Evolutionary conservation across 805 yeast species (phyloP).

Genomic region (Cyberlindnera americana): DNA sequence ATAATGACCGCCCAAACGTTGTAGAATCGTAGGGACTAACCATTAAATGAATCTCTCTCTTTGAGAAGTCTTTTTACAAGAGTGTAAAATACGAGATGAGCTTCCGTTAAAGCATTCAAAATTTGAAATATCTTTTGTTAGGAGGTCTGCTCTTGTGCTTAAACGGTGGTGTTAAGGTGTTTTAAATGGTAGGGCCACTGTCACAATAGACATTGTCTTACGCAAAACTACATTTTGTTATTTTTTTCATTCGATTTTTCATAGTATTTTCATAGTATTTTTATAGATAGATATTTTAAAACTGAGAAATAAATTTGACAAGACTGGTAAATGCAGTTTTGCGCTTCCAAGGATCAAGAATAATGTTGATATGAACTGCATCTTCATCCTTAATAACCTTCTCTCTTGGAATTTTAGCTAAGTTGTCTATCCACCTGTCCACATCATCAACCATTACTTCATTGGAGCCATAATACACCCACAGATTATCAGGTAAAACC

Average conservation of each 20-base stretch:
- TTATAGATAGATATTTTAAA: too few relatives aligned
- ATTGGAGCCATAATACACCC: constrained; percentile 6
- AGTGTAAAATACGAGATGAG: too few relatives aligned
- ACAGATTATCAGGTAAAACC: constrained; percentile 5
- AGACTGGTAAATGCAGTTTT: constrained; percentile 1
- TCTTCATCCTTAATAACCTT: constrained; percentile 4
- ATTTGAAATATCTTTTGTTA: too few relatives aligned
- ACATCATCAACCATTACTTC: constrained; percentile 10
- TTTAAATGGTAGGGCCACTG: neutral
- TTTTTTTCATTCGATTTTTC: too few relatives aligned
- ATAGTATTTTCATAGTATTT: too few relatives aligned
- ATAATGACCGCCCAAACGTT: constrained; percentile 78
- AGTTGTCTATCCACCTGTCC: constrained; percentile 4
- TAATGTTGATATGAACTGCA: constrained; percentile 7
- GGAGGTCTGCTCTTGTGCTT: too few relatives aligned
- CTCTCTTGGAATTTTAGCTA: constrained; percentile 4
- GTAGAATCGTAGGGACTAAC: constrained; percentile 38
- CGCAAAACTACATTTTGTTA: too few relatives aligned
- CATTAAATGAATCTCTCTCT: too few relatives aligned
- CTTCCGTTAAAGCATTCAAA: too few relatives aligned
- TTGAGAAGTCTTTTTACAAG: too few relatives aligned
- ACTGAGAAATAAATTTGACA: constrained; percentile 2
- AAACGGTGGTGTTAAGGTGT: neutral
- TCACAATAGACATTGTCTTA: neutral
- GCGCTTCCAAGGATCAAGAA: constrained; percentile 4